Conservation (phyloP, 148 eudicot genomes). For the Vaccinium corymbosum region DNA sequence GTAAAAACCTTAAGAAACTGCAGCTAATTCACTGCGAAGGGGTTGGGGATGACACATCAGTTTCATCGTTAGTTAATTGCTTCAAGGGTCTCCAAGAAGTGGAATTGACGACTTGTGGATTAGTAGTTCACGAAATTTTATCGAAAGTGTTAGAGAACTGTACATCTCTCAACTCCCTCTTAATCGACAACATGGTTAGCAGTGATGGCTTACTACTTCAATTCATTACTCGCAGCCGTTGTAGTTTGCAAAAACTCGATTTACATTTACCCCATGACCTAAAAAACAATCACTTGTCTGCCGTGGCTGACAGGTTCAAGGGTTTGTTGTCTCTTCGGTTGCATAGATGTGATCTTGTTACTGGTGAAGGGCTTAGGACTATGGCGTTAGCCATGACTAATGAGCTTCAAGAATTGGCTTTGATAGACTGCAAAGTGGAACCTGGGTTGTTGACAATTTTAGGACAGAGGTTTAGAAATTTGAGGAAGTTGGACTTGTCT, state of each 20-base stretch:
- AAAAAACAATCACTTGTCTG: constrained; percentile 33
- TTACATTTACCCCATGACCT: constrained; percentile 57
- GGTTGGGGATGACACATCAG: constrained; percentile 38
- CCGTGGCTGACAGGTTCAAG: constrained; percentile 30
- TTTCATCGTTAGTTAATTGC: constrained; percentile 26
- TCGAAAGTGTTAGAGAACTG: constrained; percentile 30
- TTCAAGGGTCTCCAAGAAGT: constrained; percentile 31
- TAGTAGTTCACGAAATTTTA: constrained; percentile 35
- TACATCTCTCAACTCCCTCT: constrained; percentile 26
- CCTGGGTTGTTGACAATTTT: constrained; percentile 42
- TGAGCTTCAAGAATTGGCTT: constrained; percentile 38
- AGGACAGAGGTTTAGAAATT: constrained; percentile 40
- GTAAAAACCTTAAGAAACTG: constrained; percentile 33
- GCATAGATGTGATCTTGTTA: constrained; percentile 41
- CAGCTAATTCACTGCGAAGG: constrained; percentile 45
- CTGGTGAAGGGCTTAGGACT: constrained; percentile 43
- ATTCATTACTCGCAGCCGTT: constrained; percentile 34
- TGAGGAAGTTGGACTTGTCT: constrained; percentile 47
- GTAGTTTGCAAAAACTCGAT: constrained; percentile 34
- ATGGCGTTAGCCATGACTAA: constrained; percentile 24
- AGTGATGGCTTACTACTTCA: constrained; percentile 44
- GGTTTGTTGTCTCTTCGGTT: constrained; percentile 30
- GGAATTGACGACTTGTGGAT: constrained; percentile 38
- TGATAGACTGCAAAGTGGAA: constrained; percentile 50
- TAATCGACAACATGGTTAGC: constrained; percentile 48